Evolutionary conservation across 2,329 filamentous ascomycete genomes (phyloP).

Genomic region (Ophiostoma novo-ulmi): DNA sequence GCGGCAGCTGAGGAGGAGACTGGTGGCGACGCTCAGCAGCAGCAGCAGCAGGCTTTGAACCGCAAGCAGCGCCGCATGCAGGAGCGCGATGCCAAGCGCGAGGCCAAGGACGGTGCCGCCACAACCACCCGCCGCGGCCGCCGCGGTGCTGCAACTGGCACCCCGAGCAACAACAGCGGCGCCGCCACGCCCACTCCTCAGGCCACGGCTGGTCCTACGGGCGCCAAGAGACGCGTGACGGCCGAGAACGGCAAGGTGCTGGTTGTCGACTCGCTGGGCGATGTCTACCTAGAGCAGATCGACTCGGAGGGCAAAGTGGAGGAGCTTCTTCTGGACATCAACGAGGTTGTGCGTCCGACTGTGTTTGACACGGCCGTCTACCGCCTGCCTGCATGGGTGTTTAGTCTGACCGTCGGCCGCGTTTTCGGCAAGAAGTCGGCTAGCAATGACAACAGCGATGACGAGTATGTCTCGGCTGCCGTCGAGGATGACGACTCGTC

Average conservation of each 20-base stretch:
- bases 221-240: conserved; percentile 78
- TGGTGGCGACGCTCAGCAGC: conserved; percentile 38
- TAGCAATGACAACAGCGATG: conserved; percentile 33
- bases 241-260: conserved; percentile 94
- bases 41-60: conserved; percentile 59
- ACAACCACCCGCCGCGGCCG: conserved; percentile 32
- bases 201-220: conserved; percentile 53
- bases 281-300: conserved; percentile 91
- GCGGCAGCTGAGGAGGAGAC: conserved; percentile 29
- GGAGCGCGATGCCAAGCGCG: conserved; percentile 75
- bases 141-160: conserved; percentile 34
- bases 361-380: conserved; percentile 77
- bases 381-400: conserved; percentile 70
- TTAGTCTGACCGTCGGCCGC: conserved; percentile 51
- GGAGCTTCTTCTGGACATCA: conserved; percentile 83
- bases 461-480: conserved; percentile 37
- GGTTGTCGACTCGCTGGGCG: conserved; percentile 84
- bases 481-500: conserved; percentile 33
- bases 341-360: conserved; percentile 73
- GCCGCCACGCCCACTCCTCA: conserved; percentile 29
- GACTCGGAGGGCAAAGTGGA: conserved; percentile 78
- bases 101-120: conserved; percentile 52
- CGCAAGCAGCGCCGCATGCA: conserved; percentile 82
- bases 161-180: conserved; percentile 35
- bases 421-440: conserved; percentile 40